Evolutionary conservation across 805 yeast genomes (phyloP).

Genomic region (Saccharomycopsis synnaedendra): DNA sequence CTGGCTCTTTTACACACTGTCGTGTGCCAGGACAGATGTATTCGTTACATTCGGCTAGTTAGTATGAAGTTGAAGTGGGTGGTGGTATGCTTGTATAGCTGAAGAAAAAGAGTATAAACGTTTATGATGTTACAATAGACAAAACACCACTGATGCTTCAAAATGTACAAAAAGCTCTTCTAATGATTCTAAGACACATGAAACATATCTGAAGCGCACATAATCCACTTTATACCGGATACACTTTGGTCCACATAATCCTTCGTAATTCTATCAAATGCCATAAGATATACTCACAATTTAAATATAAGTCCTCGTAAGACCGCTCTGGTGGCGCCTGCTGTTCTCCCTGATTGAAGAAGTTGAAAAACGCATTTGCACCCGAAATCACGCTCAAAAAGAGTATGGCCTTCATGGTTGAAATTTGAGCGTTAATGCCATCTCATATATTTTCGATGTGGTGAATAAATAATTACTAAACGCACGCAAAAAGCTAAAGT

Average conservation of each 20-base stretch:
- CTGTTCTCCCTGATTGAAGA: slow-evolving; percentile 30
- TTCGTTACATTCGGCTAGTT: slow-evolving; percentile 36
- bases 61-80: slow-evolving; percentile 3
- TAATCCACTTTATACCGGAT: too few species aligned
- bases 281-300: slow-evolving; percentile 16
- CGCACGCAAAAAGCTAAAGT: too few species aligned
- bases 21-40: slow-evolving; percentile 80
- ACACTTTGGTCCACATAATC: too few species aligned
- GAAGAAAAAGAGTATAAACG: background rate
- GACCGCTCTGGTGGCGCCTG: slow-evolving; percentile 22
- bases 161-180: too few species aligned
- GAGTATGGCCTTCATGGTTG: background rate
- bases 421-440: too few species aligned
- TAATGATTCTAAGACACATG: too few species aligned
- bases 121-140: background rate
- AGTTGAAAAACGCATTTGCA: slow-evolving; percentile 27
- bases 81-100: background rate
- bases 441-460: too few species aligned
- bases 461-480: too few species aligned
- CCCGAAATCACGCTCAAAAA: background rate
- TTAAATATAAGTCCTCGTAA: slow-evolving; percentile 26
- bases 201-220: too few species aligned
- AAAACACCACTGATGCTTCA: background rate
- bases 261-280: too few species aligned
- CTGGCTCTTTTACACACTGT: slow-evolving; percentile 56